Percentiles rank a stretch among this genome's conserved stretches.
These are phyloP conservation scores for Fragilariopsis cylindrus DNA, from an alignment of 108 stramenopile species.

Conservation along the genomic window DNA sequence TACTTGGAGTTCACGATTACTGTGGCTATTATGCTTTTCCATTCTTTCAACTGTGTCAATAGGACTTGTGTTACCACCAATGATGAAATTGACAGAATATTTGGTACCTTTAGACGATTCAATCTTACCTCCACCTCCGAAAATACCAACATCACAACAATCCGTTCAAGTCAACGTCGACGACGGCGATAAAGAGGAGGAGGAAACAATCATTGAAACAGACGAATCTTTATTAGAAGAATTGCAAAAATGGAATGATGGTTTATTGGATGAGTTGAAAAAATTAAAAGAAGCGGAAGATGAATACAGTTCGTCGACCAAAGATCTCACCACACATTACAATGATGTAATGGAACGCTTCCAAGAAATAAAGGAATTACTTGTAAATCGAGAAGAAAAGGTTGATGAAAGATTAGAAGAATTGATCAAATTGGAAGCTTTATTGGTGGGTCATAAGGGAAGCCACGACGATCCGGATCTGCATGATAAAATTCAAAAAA, in stretches of 20 bases:
- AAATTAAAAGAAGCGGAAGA: slow-evolving; percentile 10
- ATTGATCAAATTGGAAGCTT: slow-evolving; percentile 8
- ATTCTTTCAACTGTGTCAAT: slow-evolving; percentile 3
- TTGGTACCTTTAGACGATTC: slow-evolving; percentile 15
- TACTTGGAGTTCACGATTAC: background rate
- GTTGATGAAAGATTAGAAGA: background rate
- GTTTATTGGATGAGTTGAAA: background rate
- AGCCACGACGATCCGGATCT: background rate
- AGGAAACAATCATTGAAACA: background rate
- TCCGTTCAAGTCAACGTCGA: background rate
- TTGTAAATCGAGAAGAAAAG: background rate
- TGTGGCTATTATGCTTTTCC: background rate
- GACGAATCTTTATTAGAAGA: background rate
- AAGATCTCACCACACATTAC: background rate
- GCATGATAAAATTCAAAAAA: slow-evolving; percentile 11
- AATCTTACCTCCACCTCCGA: background rate
- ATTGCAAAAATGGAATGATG: background rate
- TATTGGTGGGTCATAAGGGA: background rate
- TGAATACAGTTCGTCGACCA: background rate
- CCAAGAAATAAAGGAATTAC: background rate
- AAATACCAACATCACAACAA: background rate
- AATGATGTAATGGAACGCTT: background rate
- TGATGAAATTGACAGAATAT: slow-evolving; percentile 10
- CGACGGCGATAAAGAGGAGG: background rate
- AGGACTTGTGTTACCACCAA: background rate